Evolutionary conservation across 1,139 yeast genomes (phyloP), one percentile per base, ranked within the genome.

Genomic region (Hemisphaericaspora xylanilytica): DNA sequence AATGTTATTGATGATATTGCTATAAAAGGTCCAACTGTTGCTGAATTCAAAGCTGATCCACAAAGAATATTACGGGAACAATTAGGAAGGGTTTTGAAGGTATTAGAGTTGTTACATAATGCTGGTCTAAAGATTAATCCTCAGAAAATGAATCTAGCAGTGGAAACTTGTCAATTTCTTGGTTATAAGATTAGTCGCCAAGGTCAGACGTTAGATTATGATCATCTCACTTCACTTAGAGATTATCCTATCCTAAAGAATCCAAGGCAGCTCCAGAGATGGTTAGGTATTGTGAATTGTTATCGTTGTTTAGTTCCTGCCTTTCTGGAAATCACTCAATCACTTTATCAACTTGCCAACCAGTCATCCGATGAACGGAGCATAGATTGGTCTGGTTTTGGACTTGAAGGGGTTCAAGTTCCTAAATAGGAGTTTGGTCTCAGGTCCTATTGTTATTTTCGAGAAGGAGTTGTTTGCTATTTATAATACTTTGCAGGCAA

Each of bases 101-200:
- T 28, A 3, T 18, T 30, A 8, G 11, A 30, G 5, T 14, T 18
- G 20, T 18, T 30, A 12, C 15, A 20, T n/a, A 5, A 20, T 2
- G 25, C 25, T n/a, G 15, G 25, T 30, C 16, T 30, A 13, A 30
- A 30, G 11, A 30, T 30, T n/a, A 30, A 30, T 17, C 32, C 32
- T 12, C 12, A 17, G 24, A 30, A 30, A 12, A 12, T 30, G 13
- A 18, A 30, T 8, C n/a, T 30, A 8, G 25, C 15, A 14, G 25
- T 14, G 13, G 3, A 5, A 5, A 26, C 28, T 3, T 15, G 13
- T 12, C 13, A 15, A 10, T n/a, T 18, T 18, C 14, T 30, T 5
- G 32, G 32, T 11, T 20, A 18, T n/a, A 11, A 3, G 5, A 9
- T 30, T 5, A 8, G 25, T 17, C 32, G 17, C 7, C n/a, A 20